phyloP scores from a whole-genome alignment of 805 yeast species.

The Yarrowia deformans region DNA sequence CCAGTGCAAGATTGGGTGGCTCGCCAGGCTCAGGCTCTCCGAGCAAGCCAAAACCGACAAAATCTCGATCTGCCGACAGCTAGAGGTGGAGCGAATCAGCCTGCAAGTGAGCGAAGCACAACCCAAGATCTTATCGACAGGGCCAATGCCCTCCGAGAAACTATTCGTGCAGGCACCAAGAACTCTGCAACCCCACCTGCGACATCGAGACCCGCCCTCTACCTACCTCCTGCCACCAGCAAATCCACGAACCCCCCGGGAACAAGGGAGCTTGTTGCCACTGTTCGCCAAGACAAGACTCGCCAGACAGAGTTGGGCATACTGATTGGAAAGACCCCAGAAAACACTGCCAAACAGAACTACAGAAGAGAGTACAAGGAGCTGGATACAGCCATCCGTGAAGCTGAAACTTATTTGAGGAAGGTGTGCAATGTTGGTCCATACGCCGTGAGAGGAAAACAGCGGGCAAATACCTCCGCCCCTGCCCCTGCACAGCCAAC shows the following conservation, averaged over 20 bases:
- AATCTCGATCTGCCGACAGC: background rate
- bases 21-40: background rate
- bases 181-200: background rate
- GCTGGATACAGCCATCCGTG: background rate
- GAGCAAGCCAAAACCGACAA: constrained; percentile 1
- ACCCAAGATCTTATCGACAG: background rate
- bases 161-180: background rate
- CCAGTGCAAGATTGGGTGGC: background rate
- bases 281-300: background rate
- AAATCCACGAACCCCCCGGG: constrained; percentile 8
- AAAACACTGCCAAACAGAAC: background rate
- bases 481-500: background rate
- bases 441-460: background rate
- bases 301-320: background rate
- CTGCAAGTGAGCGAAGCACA: background rate
- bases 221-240: constrained; percentile 8
- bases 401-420: background rate
- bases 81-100: background rate
- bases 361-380: background rate
- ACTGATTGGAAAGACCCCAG: background rate
- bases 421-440: constrained; percentile 15
- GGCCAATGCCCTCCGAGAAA: background rate
- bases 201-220: background rate
- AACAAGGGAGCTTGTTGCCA: constrained; percentile 1
- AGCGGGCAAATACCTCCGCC: background rate